phyloP scores from a whole-genome alignment of 2,329 filamentous ascomycete genomes.

The Fusarium odoratissimum region DNA sequence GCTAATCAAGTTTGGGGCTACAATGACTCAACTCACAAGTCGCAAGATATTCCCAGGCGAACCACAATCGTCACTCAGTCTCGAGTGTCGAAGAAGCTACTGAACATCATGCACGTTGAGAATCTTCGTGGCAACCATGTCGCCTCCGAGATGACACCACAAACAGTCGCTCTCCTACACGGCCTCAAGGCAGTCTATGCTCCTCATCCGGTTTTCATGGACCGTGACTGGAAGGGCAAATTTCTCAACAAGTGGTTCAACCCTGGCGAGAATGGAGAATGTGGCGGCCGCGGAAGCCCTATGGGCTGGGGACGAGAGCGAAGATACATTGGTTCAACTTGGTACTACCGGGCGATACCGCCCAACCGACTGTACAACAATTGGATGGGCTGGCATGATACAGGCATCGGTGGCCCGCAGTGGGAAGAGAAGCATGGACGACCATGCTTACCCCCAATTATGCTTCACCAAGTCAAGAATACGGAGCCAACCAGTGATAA shows the following conservation, averaged over 20 bases:
- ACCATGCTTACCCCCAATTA: slow-evolving; percentile 67
- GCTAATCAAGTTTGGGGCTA: slow-evolving; percentile 76
- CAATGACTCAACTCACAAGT: slow-evolving; percentile 59
- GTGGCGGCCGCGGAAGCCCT: slow-evolving; percentile 65
- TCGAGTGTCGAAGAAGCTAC: slow-evolving; percentile 75
- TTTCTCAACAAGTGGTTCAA: slow-evolving; percentile 71
- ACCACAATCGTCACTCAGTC: slow-evolving; percentile 84
- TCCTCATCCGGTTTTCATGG: slow-evolving; percentile 83
- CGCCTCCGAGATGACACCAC: slow-evolving; percentile 83
- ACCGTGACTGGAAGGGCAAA: slow-evolving; percentile 73
- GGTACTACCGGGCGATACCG: slow-evolving; percentile 69
- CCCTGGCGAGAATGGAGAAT: slow-evolving; percentile 65
- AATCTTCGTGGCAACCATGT: slow-evolving; percentile 79
- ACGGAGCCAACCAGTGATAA: slow-evolving; percentile 62
- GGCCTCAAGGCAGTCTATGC: slow-evolving; percentile 83
- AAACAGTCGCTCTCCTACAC: slow-evolving; percentile 78
- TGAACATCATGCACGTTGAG: slow-evolving; percentile 83
- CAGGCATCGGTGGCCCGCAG: slow-evolving; percentile 62
- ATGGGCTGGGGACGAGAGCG: slow-evolving; percentile 70
- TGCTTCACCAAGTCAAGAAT: slow-evolving; percentile 71
- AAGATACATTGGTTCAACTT: slow-evolving; percentile 68
- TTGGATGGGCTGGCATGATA: slow-evolving; percentile 71
- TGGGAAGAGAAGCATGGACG: slow-evolving; percentile 69
- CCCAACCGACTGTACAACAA: slow-evolving; percentile 71
- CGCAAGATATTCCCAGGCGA: slow-evolving; percentile 73